Evolutionary conservation across 116 monocot species (phyloP), one percentile per base, ranked within the genome.

Genomic region (Thalassia testudinum): DNA sequence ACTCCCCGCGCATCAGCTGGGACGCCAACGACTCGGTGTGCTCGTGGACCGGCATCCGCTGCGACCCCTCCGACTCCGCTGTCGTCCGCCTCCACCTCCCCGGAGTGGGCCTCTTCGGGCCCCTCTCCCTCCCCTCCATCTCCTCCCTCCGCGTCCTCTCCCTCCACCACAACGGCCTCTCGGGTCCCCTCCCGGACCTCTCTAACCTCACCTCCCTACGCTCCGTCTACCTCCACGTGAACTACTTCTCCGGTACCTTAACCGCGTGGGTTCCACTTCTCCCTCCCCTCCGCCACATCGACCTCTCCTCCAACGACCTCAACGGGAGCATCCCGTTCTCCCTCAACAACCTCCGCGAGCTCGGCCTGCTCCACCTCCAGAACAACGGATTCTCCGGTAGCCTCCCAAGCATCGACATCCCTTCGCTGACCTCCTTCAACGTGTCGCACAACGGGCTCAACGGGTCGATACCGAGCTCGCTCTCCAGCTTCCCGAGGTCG

Each of bases 41-140:
- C 80, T 20, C 43, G 48, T 92, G 83, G 87, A 66, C 75, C 13
- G 92, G 92, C 43, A 80, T 92, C 58, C 72, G 58, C 14, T 92
- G 92, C 68, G 72, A 80, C 80, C 7, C 65, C 20, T 25, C 48
- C 66, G 64, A 42, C 37, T 48, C 72, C 29, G 18, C 76, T 21
- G 87, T 92, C 21, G 47, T 56, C 7, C 64, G 45, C 24, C 78
- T 92, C 66, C 92, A 58, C 52, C 83, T 92, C 24, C 92, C 92
- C 63, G 92, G 72, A 13, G 70, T 67, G 47, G 92, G 83, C 10
- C 92, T 92, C 20, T 54, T 75, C 18, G 92, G 92, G 13, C 67
- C 69, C 47, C 66, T 92, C 30, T 82, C 83, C 1, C 64, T 92
- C 49, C 67, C 77, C 58, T 53, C 43, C 1, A 75, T 92, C 53